These are phyloP conservation scores for Hanseniaspora lindneri DNA, from an alignment of 805 yeast genomes.

Conservation along the genomic window DNA sequence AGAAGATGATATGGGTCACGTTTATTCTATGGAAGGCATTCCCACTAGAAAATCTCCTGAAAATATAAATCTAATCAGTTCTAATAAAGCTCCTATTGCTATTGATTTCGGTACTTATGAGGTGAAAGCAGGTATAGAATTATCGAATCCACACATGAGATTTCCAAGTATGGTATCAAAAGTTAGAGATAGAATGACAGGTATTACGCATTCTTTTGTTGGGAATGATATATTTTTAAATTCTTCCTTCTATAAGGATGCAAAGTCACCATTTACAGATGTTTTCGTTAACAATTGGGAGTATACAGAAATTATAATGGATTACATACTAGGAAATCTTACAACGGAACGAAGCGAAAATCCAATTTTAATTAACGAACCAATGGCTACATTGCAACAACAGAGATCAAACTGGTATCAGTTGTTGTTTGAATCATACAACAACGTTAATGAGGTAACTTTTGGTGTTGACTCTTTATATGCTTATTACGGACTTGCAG, in stretches of 20 bases:
- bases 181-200: slow-evolving; percentile 65
- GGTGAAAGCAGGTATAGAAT: slow-evolving; percentile 44
- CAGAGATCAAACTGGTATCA: slow-evolving; percentile 72
- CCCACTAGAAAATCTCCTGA: slow-evolving; percentile 1
- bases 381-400: slow-evolving; percentile 53
- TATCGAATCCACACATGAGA: slow-evolving; percentile 36
- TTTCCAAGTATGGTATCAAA: slow-evolving; percentile 62
- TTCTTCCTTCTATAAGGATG: slow-evolving; percentile 50
- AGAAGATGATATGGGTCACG: background rate
- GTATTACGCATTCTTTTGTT: slow-evolving; percentile 50
- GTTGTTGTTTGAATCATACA: slow-evolving; percentile 69
- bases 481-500: slow-evolving; percentile 51
- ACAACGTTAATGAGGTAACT: slow-evolving; percentile 52
- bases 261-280: slow-evolving; percentile 79
- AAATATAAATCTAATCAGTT: background rate
- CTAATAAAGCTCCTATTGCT: slow-evolving; percentile 56
- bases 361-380: slow-evolving; percentile 74
- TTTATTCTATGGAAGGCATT: background rate
- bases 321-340: slow-evolving; percentile 69
- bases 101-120: slow-evolving; percentile 69
- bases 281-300: slow-evolving; percentile 88
- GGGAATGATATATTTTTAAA: slow-evolving; percentile 78
- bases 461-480: slow-evolving; percentile 78
- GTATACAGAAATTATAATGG: slow-evolving; percentile 65
- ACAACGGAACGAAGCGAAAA: slow-evolving; percentile 53